Base-by-base conservation (phyloP, 1,284 basidiomycete genomes). In the Apiotrichum porosum region DNA sequence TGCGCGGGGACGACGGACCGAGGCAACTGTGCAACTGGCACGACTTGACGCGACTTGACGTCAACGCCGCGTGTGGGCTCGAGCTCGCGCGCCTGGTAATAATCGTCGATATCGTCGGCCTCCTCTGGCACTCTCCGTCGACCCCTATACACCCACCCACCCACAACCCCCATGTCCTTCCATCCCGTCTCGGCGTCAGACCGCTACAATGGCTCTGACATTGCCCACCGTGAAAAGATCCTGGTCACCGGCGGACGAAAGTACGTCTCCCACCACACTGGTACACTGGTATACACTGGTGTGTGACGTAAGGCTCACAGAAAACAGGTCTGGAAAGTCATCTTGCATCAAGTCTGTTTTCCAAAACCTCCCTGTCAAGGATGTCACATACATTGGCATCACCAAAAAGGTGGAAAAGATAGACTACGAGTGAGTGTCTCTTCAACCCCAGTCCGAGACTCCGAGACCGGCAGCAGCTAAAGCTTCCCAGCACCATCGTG, bases 311-410 rank as follows among this genome's bases (percentile, higher is more conserved):
- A 14, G 9, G 17, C 19, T 33, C 5, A 10, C 22, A 9, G 23
- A 23, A 9, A 8, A 4, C 24, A 87, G 93, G 74, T 85, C 87
- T 49, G 93, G 94, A 48, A 98, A 97, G 73, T 88, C 91, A 17
- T 92, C 88, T 28, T 89, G 94, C 51, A 81, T 87, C 60, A 83
- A 91, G 68, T 89, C 94, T 28, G 80, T 97, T n/a, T 95, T 97
- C 77, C 85, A 93, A 58, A 79, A 84, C 53, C 76, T 91, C 41
- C 79, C 83, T 0, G 81, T 89, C 0, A 90, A 89, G 66, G 86
- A 97, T 63, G 86, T 89, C 0, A 88, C 95, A 60, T 95, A 87
- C 72, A 81, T 97, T 56, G 91, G 94, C 57, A 82, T 86, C 6
- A 92, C 89, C 0, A 84, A 84, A 71, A 82, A 83, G 46, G 78